These are phyloP conservation scores for Solanum pinnatisectum DNA, from an alignment of 257 asterid genomes.

Conservation along the genomic window DNA sequence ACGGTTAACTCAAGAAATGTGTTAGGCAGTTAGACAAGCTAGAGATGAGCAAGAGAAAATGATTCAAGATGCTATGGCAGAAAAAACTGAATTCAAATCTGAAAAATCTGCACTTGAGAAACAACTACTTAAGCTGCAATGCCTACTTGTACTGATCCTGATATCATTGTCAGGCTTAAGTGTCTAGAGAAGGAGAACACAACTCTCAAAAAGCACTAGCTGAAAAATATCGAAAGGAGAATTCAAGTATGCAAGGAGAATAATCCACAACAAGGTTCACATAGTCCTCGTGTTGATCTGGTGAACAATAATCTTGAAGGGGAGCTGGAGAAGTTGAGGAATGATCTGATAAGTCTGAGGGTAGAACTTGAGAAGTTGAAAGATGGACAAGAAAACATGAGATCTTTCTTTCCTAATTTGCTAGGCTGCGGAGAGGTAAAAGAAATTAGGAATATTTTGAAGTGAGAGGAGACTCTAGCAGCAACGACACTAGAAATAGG, in stretches of 20 bases:
- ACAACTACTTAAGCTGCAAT: constrained; percentile 29
- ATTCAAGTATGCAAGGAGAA: not conserved
- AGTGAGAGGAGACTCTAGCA: not conserved
- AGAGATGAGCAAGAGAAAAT: constrained; percentile 49
- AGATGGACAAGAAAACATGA: constrained; percentile 4
- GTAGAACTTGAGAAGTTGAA: constrained; percentile 16
- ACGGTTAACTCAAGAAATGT: constrained; percentile 66
- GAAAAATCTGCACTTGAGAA: constrained; percentile 32
- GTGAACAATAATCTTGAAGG: not conserved
- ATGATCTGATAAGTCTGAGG: constrained; percentile 19
- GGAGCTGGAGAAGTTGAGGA: constrained; percentile 9
- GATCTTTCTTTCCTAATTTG: constrained; percentile 3
- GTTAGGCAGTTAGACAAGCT: constrained; percentile 55
- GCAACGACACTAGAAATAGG: not conserved
- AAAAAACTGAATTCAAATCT: constrained; percentile 25
- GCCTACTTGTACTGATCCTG: constrained; percentile 15
- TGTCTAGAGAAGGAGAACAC: not conserved
- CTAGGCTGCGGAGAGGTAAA: not conserved
- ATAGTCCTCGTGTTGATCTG: not conserved
- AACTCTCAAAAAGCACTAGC: constrained; percentile 29
- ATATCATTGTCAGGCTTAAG: constrained; percentile 16
- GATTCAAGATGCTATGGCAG: constrained; percentile 11
- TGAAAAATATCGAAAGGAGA: constrained; percentile 27
- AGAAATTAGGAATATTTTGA: not conserved
- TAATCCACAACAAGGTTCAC: not conserved